Percentiles rank a stretch among this genome's conserved stretches.
Evolutionary conservation across 768 basidiomycete genomes (phyloP).

Genomic region (Zangia roseola): DNA sequence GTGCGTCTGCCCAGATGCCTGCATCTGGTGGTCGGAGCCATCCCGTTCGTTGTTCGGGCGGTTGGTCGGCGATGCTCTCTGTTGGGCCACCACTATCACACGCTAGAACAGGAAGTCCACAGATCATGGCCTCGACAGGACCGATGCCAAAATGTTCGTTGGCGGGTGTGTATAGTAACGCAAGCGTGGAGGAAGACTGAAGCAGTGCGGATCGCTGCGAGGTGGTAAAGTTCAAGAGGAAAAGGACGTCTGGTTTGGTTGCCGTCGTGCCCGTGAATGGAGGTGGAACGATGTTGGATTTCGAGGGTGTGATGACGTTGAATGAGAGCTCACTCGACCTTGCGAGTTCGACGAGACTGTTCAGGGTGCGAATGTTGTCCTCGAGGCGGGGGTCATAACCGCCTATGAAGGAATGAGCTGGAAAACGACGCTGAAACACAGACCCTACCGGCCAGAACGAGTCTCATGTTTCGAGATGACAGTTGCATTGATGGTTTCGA

Average conservation of each 20-base stretch:
- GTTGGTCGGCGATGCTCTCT: slow-evolving; percentile 68
- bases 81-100: slow-evolving; percentile 87
- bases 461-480: slow-evolving; percentile 45
- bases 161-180: slow-evolving; percentile 86
- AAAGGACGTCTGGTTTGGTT: slow-evolving; percentile 62
- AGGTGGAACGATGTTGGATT: slow-evolving; percentile 40
- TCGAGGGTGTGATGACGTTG: slow-evolving; percentile 49
- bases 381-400: slow-evolving; percentile 87
- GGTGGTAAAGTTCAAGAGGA: slow-evolving; percentile 91
- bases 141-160: slow-evolving; percentile 99
- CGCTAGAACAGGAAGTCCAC: slow-evolving; percentile 86
- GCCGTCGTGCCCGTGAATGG: slow-evolving; percentile 37
- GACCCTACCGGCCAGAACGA: slow-evolving; percentile 73
- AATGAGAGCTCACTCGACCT: slow-evolving; percentile 56
- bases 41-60: slow-evolving; percentile 58
- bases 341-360: slow-evolving; percentile 57
- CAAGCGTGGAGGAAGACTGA: slow-evolving; percentile 59
- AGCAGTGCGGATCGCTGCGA: slow-evolving; percentile 82
- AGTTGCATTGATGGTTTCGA: slow-evolving; percentile 21
- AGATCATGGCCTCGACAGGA: slow-evolving; percentile 92
- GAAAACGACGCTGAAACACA: background rate
- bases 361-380: slow-evolving; percentile 78
- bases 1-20: slow-evolving; percentile 66
- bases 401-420: slow-evolving; percentile 43
- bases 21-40: slow-evolving; percentile 68